Conservation (phyloP, 306 rosid species). For the Lotus japonicus region DNA sequence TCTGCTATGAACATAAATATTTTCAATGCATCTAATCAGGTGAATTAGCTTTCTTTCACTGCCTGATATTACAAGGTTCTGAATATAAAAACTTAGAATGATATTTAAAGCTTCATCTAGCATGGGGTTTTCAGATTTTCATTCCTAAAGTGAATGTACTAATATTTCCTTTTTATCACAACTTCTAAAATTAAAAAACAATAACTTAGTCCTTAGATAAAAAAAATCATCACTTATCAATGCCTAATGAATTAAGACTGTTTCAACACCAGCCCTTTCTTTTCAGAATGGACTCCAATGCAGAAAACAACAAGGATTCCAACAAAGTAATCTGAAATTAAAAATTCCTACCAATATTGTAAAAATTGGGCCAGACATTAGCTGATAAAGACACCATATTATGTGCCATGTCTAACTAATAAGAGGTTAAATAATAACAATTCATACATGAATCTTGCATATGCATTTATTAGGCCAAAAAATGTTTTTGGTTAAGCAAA, state of each 20-base stretch:
- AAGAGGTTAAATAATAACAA: not conserved
- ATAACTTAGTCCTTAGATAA: not conserved
- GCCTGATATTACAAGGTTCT: not conserved
- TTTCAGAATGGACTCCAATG: not conserved
- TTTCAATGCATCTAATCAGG: not conserved
- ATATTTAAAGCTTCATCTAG: not conserved
- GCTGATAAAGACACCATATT: not conserved
- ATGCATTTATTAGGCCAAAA: not conserved
- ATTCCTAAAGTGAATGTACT: not conserved
- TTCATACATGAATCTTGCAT: not conserved
- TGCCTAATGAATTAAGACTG: not conserved
- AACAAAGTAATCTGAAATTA: not conserved
- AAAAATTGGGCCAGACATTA: not conserved
- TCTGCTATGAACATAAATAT: not conserved
- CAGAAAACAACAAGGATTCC: not conserved
- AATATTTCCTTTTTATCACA: not conserved
- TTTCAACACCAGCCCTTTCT: not conserved
- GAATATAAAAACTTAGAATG: not conserved
- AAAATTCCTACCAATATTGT: not conserved
- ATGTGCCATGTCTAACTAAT: too few relatives aligned
- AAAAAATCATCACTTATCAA: not conserved
- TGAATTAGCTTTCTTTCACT: not conserved
- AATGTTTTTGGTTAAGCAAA: too few relatives aligned
- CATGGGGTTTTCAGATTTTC: not conserved
- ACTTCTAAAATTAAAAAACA: not conserved